A percentile compares a stretch with the other conserved stretches of the same genome.
These are phyloP conservation scores for Penicillium glabrum DNA, from an alignment of 2,329 filamentous ascomycete species.

Conservation along the genomic window DNA sequence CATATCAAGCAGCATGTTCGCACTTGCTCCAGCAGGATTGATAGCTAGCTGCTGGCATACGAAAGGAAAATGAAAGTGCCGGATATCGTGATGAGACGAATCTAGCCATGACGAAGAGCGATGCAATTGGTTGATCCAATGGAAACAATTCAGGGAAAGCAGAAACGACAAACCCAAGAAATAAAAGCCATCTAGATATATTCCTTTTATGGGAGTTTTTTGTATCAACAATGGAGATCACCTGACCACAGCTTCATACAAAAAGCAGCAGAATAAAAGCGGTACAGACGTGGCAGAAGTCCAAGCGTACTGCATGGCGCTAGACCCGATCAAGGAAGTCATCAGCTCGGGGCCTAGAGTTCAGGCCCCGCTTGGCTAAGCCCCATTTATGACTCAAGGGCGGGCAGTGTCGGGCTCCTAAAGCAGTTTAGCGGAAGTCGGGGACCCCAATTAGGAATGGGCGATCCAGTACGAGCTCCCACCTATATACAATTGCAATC, in stretches of 20 bases:
- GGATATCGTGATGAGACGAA: no score
- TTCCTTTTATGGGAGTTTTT: no score
- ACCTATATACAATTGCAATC: constrained; percentile 7
- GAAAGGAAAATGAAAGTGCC: no score
- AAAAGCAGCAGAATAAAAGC: neutral
- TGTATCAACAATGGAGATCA: neutral
- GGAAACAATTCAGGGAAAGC: no score
- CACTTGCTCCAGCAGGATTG: no score
- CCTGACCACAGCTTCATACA: neutral
- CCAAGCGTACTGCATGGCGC: neutral
- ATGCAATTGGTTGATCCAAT: no score
- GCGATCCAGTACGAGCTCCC: no score
- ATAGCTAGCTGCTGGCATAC: no score
- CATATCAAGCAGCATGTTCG: no score
- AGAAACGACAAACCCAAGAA: no score
- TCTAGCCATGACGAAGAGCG: no score
- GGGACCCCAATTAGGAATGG: constrained; percentile 28
- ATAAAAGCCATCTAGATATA: no score
- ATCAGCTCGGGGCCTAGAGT: neutral
- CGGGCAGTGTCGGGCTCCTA: constrained; percentile 16
- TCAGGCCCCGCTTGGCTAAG: neutral
- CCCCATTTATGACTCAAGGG: neutral
- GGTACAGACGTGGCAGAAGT: neutral
- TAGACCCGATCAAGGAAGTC: neutral
- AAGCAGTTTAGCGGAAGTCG: constrained; percentile 27